These are phyloP conservation scores for Coemansia erecta DNA, from an alignment of 192 early-diverging fungal genomes.

Conservation along the genomic window DNA sequence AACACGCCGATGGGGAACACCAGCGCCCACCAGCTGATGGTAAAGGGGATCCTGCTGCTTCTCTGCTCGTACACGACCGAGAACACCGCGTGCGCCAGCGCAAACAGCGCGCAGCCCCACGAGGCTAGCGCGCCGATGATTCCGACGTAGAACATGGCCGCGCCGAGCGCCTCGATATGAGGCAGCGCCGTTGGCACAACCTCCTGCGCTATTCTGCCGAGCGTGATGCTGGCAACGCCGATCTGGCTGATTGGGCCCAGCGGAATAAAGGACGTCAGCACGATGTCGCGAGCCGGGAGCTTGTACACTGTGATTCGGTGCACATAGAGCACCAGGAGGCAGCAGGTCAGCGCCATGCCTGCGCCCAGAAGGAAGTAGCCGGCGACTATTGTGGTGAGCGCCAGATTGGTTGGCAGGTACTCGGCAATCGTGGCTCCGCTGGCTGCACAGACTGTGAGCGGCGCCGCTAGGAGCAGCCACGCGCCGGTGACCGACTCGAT, in stretches of 20 bases:
- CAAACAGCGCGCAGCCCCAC: conserved; percentile 49
- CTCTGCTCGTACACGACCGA: conserved; percentile 25
- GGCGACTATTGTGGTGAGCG: conserved; percentile 7
- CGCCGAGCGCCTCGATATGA: conserved; percentile 9
- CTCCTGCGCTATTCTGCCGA: conserved; percentile 15
- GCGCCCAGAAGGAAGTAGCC: conserved; percentile 46
- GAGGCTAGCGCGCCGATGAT: conserved; percentile 25
- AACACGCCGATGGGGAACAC: conserved; percentile 54
- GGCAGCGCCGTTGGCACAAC: conserved; percentile 5
- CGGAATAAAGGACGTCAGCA: conserved; percentile 52
- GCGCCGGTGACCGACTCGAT: conserved; percentile 43
- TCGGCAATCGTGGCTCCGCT: conserved; percentile 37
- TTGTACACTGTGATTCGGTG: conserved; percentile 44
- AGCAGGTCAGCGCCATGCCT: conserved; percentile 40
- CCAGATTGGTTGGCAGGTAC: conserved; percentile 12
- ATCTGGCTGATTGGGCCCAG: conserved; percentile 50
- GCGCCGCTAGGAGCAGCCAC: conserved; percentile 54
- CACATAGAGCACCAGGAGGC: conserved; percentile 47
- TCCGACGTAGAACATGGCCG: conserved; percentile 12
- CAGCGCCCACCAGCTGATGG: conserved; percentile 55
- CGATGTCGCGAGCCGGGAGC: conserved; percentile 41
- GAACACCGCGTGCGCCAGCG: conserved; percentile 30
- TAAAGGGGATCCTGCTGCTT: conserved; percentile 33
- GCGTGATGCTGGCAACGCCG: conserved; percentile 25
- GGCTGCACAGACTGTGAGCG: conserved; percentile 40